A percentile compares a stretch with the other conserved stretches of the same genome.
These are phyloP conservation scores for Globisporangium camurandrum DNA, from an alignment of 352 stramenopile species.

Conservation along the genomic window DNA sequence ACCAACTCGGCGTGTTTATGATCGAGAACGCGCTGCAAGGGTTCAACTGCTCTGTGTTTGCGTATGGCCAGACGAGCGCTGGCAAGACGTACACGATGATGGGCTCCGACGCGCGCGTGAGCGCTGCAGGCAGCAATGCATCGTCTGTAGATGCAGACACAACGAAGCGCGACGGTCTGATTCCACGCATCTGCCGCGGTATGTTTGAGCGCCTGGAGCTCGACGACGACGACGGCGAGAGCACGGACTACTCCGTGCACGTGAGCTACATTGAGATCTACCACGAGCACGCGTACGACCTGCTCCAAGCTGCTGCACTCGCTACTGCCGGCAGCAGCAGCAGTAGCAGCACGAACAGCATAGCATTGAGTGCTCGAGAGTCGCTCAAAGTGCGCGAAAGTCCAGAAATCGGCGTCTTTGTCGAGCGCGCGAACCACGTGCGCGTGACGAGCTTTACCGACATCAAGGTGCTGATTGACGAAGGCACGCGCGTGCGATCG, in stretches of 20 bases:
- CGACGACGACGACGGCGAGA: slow-evolving; percentile 4
- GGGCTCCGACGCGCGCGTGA: slow-evolving; percentile 15
- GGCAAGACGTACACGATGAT: slow-evolving; percentile 78
- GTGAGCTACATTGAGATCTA: slow-evolving; percentile 83
- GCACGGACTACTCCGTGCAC: slow-evolving; percentile 23
- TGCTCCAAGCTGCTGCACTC: slow-evolving; percentile 22
- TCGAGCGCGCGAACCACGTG: slow-evolving; percentile 46
- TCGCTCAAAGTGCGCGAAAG: slow-evolving; percentile 69
- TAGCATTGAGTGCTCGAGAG: slow-evolving; percentile 20
- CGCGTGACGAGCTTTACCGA: slow-evolving; percentile 43
- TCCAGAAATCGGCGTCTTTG: slow-evolving; percentile 55
- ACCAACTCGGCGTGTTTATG: slow-evolving; percentile 41
- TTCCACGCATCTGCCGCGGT: slow-evolving; percentile 51
- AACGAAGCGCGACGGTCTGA: slow-evolving; percentile 28
- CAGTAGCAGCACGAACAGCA: neutral
- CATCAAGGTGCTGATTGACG: slow-evolving; percentile 45
- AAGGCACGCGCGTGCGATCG: slow-evolving; percentile 50
- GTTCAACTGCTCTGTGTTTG: slow-evolving; percentile 73
- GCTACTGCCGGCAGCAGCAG: neutral
- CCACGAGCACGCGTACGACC: slow-evolving; percentile 66
- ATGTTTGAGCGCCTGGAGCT: slow-evolving; percentile 46
- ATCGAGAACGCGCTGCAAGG: slow-evolving; percentile 50
- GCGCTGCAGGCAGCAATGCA: neutral
- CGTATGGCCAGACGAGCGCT: slow-evolving; percentile 60
- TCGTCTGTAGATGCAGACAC: neutral